Evolutionary conservation across 768 basidiomycete genomes (phyloP), one percentile per base, ranked within the genome.

Genomic region (Xerocomus spinulosus): DNA sequence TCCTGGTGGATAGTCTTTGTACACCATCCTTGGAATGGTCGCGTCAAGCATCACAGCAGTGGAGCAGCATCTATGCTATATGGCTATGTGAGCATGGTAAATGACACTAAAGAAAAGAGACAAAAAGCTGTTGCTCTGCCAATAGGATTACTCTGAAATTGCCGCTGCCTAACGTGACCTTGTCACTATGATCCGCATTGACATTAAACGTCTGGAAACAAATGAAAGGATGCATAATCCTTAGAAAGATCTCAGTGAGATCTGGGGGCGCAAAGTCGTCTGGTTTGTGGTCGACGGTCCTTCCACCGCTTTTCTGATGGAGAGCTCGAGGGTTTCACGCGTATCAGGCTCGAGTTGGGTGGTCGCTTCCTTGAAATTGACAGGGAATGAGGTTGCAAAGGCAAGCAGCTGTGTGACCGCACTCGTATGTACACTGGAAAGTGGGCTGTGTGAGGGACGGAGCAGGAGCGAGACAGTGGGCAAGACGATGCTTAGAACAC

Each of bases 281-380:
- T 75, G 70, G 18, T 57, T 46, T 10, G 62, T 43, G 1, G 69
- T 58, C 14, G 69, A 63, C 13, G 62, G 60, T 4, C 77, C 75
- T 25, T 79, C 81, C 0, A 94, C 77, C 4, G 85, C 83, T 44
- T 83, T 82, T 51, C 93, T 77, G 42, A 96, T 79, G 1, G 87
- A 84, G 36, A 76, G 73, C 63, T 97, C 94, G 43, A 97, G 64
- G 20, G 77, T 67, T 40, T 83, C 81, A 37, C 82, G 71, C 6
- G 74, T 74, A 0, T 73, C 64, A 7, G 72, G 61, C 24, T 85
- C 82, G 18, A 97, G 73, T 40, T 77, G 81, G 9, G 71, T 75
- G 3, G 88, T 85, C 1, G 87, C 90, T 37, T 92, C 89, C 63
- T 89, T 92, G 78, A 97, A 97, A 12, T 85, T 78, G 4, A 70